phyloP scores from a whole-genome alignment of 257 asterid genomes.

The Solanum sparsipilum region DNA sequence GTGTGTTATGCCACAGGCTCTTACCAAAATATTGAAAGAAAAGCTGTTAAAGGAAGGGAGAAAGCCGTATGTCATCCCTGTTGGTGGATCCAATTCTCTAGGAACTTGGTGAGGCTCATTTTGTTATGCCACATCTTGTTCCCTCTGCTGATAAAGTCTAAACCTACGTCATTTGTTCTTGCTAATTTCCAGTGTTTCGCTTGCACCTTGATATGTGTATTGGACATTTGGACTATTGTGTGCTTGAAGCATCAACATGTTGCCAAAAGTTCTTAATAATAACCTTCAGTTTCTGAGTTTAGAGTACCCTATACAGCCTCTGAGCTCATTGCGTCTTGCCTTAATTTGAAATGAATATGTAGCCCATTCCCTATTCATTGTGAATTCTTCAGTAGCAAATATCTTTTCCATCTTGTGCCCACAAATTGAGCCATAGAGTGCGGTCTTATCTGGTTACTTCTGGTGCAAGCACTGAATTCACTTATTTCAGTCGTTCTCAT shows the following conservation, averaged over 20 bases:
- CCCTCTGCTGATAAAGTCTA: not conserved
- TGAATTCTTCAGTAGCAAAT: not conserved
- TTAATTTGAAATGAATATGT: not conserved
- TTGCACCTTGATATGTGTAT: not conserved
- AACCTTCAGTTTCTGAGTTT: not conserved
- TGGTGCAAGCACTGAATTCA: not conserved
- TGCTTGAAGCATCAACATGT: not conserved
- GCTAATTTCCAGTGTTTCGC: not conserved
- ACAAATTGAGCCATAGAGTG: not conserved
- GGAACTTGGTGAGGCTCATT: constrained; percentile 74
- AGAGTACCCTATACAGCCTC: not conserved
- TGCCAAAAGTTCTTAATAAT: not conserved
- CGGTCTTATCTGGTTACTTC: not conserved
- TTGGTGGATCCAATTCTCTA: constrained; percentile 90
- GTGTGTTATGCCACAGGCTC: constrained; percentile 47
- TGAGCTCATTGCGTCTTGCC: not conserved
- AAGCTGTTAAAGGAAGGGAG: constrained; percentile 74
- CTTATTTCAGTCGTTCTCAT: not conserved
- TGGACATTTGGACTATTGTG: not conserved
- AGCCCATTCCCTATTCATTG: not conserved
- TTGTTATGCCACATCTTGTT: not conserved
- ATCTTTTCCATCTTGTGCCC: not conserved
- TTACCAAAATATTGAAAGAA: constrained; percentile 60
- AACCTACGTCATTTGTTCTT: not conserved
- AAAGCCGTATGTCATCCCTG: constrained; percentile 90